phyloP scores from a whole-genome alignment of 164 flowering plant species.

The Chloranthus sessilifolius region DNA sequence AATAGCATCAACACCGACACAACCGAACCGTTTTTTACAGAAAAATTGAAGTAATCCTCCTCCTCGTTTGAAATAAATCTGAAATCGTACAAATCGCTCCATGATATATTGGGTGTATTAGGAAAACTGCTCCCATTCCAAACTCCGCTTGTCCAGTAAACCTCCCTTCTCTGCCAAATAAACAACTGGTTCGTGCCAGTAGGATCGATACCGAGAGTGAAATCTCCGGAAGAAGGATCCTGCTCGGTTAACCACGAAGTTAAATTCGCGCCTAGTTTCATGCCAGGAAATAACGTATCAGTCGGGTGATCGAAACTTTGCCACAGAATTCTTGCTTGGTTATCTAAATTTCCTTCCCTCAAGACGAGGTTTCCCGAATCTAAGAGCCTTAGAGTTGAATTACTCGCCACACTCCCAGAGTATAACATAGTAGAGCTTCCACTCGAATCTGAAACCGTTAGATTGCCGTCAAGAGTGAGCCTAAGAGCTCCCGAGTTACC shows the following conservation, averaged over 20 bases:
- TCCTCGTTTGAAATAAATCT: no score
- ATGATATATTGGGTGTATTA: no score
- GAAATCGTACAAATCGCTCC: no score
- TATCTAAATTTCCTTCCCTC: background rate
- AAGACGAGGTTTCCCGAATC: conserved; percentile 24
- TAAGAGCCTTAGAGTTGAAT: conserved; percentile 12
- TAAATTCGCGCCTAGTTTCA: conserved; percentile 16
- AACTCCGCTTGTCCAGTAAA: no score
- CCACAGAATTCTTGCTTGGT: conserved; percentile 10
- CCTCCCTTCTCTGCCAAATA: conserved; percentile 6
- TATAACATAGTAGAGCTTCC: conserved; percentile 18
- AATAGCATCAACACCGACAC: no score
- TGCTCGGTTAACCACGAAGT: conserved; percentile 27
- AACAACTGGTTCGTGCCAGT: background rate
- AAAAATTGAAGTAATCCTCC: no score
- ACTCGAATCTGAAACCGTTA: conserved; percentile 14
- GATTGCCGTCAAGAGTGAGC: conserved; percentile 19
- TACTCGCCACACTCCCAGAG: background rate
- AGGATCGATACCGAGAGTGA: conserved; percentile 8
- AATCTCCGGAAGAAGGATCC: conserved; percentile 31
- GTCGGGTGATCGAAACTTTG: conserved; percentile 32
- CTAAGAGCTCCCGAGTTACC: conserved; percentile 7
- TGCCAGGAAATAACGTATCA: conserved; percentile 24
- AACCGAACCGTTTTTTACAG: no score
- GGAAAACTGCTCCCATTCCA: no score